Base-by-base conservation (phyloP, 1,139 yeast genomes). In the Suhomyces taliae region DNA sequence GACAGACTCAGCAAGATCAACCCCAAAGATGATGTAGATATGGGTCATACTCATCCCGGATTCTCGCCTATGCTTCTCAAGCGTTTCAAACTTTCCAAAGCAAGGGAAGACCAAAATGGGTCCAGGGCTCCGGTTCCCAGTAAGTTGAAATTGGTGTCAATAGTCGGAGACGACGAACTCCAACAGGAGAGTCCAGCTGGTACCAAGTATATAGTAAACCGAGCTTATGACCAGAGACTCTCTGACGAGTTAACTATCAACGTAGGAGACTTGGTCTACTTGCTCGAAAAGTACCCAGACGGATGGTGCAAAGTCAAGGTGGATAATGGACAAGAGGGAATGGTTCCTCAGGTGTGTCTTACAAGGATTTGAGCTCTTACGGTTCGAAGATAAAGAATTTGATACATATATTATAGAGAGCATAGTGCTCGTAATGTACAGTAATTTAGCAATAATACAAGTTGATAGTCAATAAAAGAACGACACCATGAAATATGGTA, bases 301-400 rank as follows among this genome's bases (percentile, higher is more conserved):
- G 76, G 75, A 2, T 74, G 79, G 79, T 70, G 76, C 49, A 58
- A 60, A 29, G 66, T 71, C 9, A 58, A 49, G 39, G 31, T 54
- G 33, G 49, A 46, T 3, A 48, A 40, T 24, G 58, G 55, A 27
- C 46, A 43, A 14, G 53, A 54, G 24, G 56, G 79, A 1, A 63
- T 72, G 57, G 69, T 70, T 2, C 78, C 78, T 0, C 58, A 57
- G 39, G 53, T 63, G 43, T 72, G 76, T 50, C 53, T 72, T 36
- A 57, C 53, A 46, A 55, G 53, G 24, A 19, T 19, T 1, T 19
- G 24, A 19, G 6, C 4, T 19, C 24, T 19, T 19, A 19, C 24
- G 6, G 24, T 6, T 19, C 24, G 24, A 19, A 19, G 24, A 19
- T 19, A 19, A 14, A 19, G 6, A 29, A 3, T 29, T 29, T 29